Base-by-base conservation (phyloP, 2,329 filamentous ascomycete genomes). In the Cladophialophora carrionii region DNA sequence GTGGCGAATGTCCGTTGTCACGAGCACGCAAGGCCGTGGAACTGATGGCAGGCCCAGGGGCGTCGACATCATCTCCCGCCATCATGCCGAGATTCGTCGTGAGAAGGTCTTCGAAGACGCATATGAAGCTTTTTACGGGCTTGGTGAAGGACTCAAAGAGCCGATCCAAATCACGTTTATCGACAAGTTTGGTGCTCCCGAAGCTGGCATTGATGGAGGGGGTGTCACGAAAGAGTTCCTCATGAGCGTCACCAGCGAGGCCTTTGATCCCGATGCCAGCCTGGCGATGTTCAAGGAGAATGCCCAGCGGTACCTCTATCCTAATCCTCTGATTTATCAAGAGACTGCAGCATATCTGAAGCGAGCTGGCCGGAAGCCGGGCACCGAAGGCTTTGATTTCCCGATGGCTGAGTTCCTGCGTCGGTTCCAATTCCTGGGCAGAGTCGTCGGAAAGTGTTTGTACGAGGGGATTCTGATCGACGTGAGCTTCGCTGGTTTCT, bases 171-270 rank as follows among this genome's bases (percentile, higher is more conserved):
- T 99, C 73, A 95, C 91, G 0, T 99, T 99, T 75, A 88, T 97
- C 51, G 95, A 99, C 74, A 86, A 92, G 65, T 99, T 96, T 71
- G 90, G 90, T 66, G 86, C 89, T 1, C 83, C 87, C 7, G 95
- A 99, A 78, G 94, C 94, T 12, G 95, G 95, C 9, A 98, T 99
- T 62, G 95, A 99, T 74, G 95, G 95, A 0, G 95, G 95, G 8
- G 95, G 95, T 68, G 95, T 99, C 8, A 97, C 94, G 1, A 99
- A 99, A 72, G 95, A 99, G 73, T 99, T 99, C 68, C 82, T 99
- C 12, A 96, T 89, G 0, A 95, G 90, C 67, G 87, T 96, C 56
- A 96, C 92, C 1, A 88, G 85, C 22, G 90, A 97, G 75, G 92
- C 92, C 0, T 96, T 98, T 74, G 85, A 83, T 69, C 82, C 85